phyloP scores from a whole-genome alignment of 2,329 filamentous ascomycete genomes.

The Phyllachora maydis region DNA sequence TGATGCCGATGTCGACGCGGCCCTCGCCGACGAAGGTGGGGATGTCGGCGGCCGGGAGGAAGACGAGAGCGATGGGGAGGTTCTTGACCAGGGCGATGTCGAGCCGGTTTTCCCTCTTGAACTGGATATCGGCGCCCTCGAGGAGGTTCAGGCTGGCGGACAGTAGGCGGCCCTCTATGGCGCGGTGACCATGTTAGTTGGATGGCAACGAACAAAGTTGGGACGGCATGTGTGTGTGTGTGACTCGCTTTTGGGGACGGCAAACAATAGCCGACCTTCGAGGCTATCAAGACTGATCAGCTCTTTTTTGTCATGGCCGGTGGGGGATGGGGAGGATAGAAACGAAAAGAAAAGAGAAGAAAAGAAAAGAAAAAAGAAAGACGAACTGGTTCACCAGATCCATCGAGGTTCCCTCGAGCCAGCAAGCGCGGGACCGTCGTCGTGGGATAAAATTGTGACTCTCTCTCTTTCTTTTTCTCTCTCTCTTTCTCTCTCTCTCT shows the following conservation, averaged over 20 bases:
- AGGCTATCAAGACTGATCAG: constrained; percentile 32
- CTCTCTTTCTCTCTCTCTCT: no score
- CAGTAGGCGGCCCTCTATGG: constrained; percentile 75
- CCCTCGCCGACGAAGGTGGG: constrained; percentile 95
- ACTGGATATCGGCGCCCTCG: constrained; percentile 87
- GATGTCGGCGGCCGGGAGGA: constrained; percentile 92
- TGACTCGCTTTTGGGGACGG: constrained; percentile 91
- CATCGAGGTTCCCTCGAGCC: no score
- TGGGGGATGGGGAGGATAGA: constrained; percentile 1
- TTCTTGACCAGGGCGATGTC: constrained; percentile 98
- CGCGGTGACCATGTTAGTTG: no score
- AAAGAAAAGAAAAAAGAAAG: constrained; percentile 6
- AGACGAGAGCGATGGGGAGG: constrained; percentile 82
- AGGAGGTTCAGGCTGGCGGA: constrained; percentile 77
- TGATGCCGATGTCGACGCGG: constrained; percentile 83
- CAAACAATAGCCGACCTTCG: constrained; percentile 83
- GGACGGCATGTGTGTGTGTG: neutral
- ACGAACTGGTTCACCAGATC: constrained; percentile 33
- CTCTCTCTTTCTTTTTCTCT: no score
- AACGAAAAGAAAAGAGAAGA: constrained; percentile 1
- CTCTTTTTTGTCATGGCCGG: constrained; percentile 9
- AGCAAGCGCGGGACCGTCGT: no score
- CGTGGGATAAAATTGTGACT: no score
- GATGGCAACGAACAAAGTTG: no score
- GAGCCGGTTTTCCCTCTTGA: constrained; percentile 81